Evolutionary conservation across 768 basidiomycete species (phyloP), one percentile per base, ranked within the genome.

Genomic region (Suillus variegatus): DNA sequence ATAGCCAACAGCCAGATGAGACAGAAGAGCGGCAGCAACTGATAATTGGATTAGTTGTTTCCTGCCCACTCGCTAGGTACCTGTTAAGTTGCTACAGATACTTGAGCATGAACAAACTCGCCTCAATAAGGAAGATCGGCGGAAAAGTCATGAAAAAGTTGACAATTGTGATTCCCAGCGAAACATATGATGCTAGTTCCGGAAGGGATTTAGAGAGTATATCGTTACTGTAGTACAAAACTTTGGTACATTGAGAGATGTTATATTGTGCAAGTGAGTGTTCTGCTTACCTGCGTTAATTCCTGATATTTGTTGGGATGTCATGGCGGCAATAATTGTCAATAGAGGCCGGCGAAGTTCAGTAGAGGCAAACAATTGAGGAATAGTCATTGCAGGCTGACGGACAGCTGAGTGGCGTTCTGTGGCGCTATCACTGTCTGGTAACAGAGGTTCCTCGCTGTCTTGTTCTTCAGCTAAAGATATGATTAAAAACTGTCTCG

Each of bases 201-300:
- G 95, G 94, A 63, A 97, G 80, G 3, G 93, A 84, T 65, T 86
- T 90, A 32, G 88, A 86, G 32, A 97, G 84, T 68, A 97, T 97
- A 57, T 89, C 86, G 69, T 94, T 95, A 77, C 91, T 93, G 78
- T 96, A 97, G 75, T 95, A 97, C 63, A 97, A 82, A 35, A 97
- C 95, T 90, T 73, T 35, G 36, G 65, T 38, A 36, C 28, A 8
- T 43, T 60, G 58, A 60, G 58, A 60, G 32, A 41, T 20, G 28
- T 28, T 28, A 32, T 60, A 7, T 20, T 7, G 18, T 43, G 41
- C 12, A 49, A 58, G 60, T 25, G 66, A 25, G 60, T 5, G 36
- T 57, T 47, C n/a, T 32, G 54, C 70, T 69, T 68, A 86, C 89
- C 85, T 72, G 90, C 91, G 74, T 93, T 94, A 72, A 93, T 89